Evolutionary conservation across 129 eudicot species (phyloP).

Genomic region (Pittosporum tobira): DNA sequence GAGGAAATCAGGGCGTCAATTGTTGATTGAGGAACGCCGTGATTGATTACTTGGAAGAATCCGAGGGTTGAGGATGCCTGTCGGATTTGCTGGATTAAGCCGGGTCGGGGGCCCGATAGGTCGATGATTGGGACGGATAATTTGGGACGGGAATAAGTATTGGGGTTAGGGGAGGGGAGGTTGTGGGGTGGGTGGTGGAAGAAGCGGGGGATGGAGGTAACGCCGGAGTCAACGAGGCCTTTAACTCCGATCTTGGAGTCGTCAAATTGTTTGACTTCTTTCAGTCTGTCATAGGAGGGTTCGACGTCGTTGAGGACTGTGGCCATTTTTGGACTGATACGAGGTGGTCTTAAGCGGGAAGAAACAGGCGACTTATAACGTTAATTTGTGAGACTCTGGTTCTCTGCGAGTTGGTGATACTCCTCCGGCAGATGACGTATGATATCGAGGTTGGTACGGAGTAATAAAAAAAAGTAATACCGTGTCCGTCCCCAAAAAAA

Average conservation of each 20-base stretch:
- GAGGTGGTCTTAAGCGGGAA: no score
- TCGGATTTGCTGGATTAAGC: constrained; percentile 26
- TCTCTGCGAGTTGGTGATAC: no score
- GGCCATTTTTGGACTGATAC: no score
- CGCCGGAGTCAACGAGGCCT: constrained; percentile 58
- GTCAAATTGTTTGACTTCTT: constrained; percentile 46
- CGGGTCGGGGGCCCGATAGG: constrained; percentile 30
- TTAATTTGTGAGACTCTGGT: no score
- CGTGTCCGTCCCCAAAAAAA: no score
- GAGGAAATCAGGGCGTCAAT: constrained; percentile 16
- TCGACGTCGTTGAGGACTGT: no score
- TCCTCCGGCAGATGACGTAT: no score
- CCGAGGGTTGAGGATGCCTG: constrained; percentile 37
- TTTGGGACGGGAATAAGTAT: constrained; percentile 5
- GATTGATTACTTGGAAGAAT: constrained; percentile 52
- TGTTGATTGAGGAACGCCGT: constrained; percentile 13
- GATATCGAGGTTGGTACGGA: no score
- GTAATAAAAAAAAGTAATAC: no score
- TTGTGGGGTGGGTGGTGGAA: constrained; percentile 59
- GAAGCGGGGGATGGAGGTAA: constrained; percentile 45
- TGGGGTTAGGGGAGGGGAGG: constrained; percentile 15
- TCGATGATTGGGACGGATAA: constrained; percentile 35
- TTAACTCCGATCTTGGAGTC: constrained; percentile 59
- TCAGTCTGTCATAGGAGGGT: constrained; percentile 41
- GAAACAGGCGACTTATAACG: no score